These are phyloP conservation scores for Solanum sitiens DNA, from an alignment of 257 asterid species.

Conservation along the genomic window DNA sequence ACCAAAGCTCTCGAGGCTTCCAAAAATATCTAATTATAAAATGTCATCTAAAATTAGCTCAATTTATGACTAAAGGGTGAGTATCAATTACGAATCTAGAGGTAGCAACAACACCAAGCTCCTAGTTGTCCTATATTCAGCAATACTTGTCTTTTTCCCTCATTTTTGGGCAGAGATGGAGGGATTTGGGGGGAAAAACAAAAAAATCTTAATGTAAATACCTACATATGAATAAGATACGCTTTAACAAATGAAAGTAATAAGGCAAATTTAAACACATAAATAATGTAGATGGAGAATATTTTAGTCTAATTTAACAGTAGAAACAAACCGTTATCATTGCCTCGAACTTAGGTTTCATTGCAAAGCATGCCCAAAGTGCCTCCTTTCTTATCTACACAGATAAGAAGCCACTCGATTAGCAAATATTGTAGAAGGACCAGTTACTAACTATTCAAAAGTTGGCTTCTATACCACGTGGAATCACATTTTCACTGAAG, in stretches of 20 bases:
- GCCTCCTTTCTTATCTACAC: conserved; percentile 94
- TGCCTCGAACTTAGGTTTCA: conserved; percentile 80
- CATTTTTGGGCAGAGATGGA: background rate
- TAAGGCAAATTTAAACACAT: background rate
- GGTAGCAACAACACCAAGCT: background rate
- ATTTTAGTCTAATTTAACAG: background rate
- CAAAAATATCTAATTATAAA: background rate
- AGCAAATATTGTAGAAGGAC: background rate
- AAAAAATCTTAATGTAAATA: background rate
- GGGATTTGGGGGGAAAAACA: background rate
- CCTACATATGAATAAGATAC: background rate
- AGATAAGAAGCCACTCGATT: background rate
- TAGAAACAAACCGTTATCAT: conserved; percentile 59
- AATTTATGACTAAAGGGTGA: background rate
- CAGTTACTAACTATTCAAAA: background rate
- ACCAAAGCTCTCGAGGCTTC: background rate
- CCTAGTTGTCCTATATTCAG: background rate
- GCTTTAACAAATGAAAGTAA: background rate
- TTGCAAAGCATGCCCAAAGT: conserved; percentile 96
- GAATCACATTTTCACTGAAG: background rate
- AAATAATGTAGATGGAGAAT: background rate
- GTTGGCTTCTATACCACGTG: background rate
- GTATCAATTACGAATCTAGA: background rate
- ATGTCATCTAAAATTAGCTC: background rate
- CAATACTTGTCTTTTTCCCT: background rate